Base-by-base conservation (phyloP, 148 eudicot genomes). In the Vaccinium vitisidaea region DNA sequence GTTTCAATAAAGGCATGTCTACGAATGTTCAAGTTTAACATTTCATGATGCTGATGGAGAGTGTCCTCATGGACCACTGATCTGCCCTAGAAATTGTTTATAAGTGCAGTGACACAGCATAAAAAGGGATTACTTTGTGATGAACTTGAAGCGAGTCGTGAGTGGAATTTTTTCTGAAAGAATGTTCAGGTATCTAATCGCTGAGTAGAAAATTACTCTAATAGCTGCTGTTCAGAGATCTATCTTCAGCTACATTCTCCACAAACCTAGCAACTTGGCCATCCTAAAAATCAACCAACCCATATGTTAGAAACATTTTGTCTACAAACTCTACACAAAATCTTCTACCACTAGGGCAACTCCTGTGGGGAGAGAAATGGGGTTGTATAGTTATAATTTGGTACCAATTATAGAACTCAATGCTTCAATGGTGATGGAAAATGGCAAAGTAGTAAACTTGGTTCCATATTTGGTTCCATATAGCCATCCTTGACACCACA, bases 271-370 rank as follows among this genome's bases (percentile, higher is more conserved):
- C 46, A 71, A 71, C 48, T 71, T 71, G 75, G 46, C 43, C 21
- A 32, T 71, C 75, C 32, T 71, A 71, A 69, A 69, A 69, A 71
- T 71, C 71, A 71, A 71, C 75, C 71, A 71, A 71, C 75, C 5
- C 48, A 71, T 32, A 32, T 1, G 43, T 27, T 23, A 70, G 11
- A 63, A 71, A 30, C 76, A 71, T 32, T 32, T 36, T 30, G 76
- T 32, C 76, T 71, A 27, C 18, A 15, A 32, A 71, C 8, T 12
- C 76, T 32, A 71, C 43, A 32, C 16, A 36, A 11, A n/a, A 30
- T 71, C 76, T 71, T 25, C 21, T 4, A 71, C 6, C 76, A 32
- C 14, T 67, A 52, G 54, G 21, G 46, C 46, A 43, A 43, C 46
- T 43, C 46, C 46, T 43, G 46, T 43, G 46, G 46, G 46, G 46